Conservation (phyloP, 345 rosid genomes). For the Luvunga scandens region DNA sequence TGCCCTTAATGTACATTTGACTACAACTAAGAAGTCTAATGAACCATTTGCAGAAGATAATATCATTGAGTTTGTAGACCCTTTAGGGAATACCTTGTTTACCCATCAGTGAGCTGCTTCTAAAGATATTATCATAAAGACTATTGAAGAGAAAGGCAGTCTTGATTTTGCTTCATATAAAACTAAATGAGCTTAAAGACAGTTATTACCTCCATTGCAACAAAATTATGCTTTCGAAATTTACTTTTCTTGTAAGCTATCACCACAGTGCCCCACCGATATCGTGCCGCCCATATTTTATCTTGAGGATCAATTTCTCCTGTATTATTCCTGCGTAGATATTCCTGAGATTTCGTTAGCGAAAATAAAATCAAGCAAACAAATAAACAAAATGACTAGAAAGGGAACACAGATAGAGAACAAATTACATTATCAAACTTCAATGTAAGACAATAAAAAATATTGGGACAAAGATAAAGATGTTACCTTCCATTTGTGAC, state of each 20-base stretch:
- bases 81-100: too few species aligned
- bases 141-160: neutral
- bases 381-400: neutral
- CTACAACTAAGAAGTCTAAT: too few species aligned
- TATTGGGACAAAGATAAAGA: too few species aligned
- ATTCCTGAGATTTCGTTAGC: constrained; percentile 62
- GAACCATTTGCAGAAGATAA: too few species aligned
- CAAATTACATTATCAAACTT: too few species aligned
- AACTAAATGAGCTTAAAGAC: neutral
- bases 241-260: constrained; percentile 83
- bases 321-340: constrained; percentile 70
- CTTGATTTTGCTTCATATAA: neutral
- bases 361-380: constrained; percentile 10
- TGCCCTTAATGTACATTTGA: too few species aligned
- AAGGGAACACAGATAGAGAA: too few species aligned
- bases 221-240: constrained; percentile 64
- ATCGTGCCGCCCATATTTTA: constrained; percentile 86
- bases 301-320: constrained; percentile 67
- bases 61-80: too few species aligned
- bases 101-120: too few species aligned
- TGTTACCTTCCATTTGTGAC: constrained; percentile 85
- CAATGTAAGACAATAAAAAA: too few species aligned
- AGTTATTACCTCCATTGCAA: constrained; percentile 64
- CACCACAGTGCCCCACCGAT: constrained; percentile 85
- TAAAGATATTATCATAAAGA: too few species aligned